Conservation (phyloP, 768 basidiomycete species). For the Ramaria sp. region DNA sequence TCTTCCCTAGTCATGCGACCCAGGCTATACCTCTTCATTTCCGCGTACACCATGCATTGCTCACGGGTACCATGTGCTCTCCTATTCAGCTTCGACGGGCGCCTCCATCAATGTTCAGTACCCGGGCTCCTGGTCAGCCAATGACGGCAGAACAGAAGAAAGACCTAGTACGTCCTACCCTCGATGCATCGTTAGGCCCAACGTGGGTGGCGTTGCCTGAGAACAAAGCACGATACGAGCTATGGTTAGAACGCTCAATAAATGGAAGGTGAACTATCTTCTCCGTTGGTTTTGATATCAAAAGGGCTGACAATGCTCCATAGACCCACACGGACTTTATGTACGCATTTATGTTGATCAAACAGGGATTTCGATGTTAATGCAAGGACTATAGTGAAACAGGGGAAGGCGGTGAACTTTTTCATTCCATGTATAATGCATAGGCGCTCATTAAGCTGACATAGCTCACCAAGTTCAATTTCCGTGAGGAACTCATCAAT, state of each 20-base stretch:
- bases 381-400: neutral
- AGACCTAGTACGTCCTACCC: slow-evolving; percentile 19
- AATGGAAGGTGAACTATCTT: slow-evolving; percentile 14
- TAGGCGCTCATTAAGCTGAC: neutral
- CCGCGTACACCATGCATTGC: slow-evolving; percentile 30
- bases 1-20: slow-evolving; percentile 29
- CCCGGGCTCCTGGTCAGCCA: slow-evolving; percentile 7
- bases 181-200: slow-evolving; percentile 25
- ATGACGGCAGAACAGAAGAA: slow-evolving; percentile 23
- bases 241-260: slow-evolving; percentile 17
- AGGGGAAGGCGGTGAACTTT: neutral
- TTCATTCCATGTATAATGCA: neutral
- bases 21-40: slow-evolving; percentile 29
- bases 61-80: slow-evolving; percentile 24
- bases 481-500: slow-evolving; percentile 22
- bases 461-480: slow-evolving; percentile 16
- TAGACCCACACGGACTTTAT: neutral
- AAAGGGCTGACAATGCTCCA: neutral
- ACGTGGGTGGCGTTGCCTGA: slow-evolving; percentile 23
- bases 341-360: neutral
- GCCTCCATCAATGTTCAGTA: slow-evolving; percentile 20
- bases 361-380: neutral
- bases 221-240: slow-evolving; percentile 19
- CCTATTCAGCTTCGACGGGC: slow-evolving; percentile 16
- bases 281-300: neutral